Evolutionary conservation across 805 yeast genomes (phyloP).

Genomic region (Saccharomycopsis fibuligera): DNA sequence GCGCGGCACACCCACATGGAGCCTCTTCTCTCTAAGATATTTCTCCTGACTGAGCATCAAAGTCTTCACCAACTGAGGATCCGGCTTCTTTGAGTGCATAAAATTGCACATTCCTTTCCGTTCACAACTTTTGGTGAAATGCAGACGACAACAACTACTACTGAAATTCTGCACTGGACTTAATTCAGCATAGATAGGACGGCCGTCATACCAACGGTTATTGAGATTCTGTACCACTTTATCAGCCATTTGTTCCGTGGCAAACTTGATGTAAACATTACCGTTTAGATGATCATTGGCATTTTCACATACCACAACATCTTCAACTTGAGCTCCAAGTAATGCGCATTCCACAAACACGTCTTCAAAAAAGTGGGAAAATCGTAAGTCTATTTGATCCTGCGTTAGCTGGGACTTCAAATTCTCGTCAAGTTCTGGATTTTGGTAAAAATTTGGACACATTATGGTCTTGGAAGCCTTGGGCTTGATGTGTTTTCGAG

Average conservation of each 20-base stretch:
- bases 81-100: conserved; percentile 67
- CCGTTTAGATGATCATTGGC: conserved; percentile 79
- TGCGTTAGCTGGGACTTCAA: conserved; percentile 25
- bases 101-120: conserved; percentile 84
- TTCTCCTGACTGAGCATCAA: conserved; percentile 38
- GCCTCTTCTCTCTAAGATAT: conserved; percentile 7
- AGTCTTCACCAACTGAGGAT: conserved; percentile 34
- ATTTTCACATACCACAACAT: conserved; percentile 75
- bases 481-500: conserved; percentile 67
- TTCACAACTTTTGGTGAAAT: conserved; percentile 56
- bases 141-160: conserved; percentile 72
- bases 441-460: conserved; percentile 57
- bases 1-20: no score
- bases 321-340: conserved; percentile 44
- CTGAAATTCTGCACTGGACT: conserved; percentile 66
- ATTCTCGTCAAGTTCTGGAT: conserved; percentile 33
- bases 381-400: conserved; percentile 37
- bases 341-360: conserved; percentile 54
- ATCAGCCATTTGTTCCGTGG: conserved; percentile 49
- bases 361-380: conserved; percentile 66
- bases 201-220: conserved; percentile 71
- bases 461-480: conserved; percentile 56
- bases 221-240: conserved; percentile 57
- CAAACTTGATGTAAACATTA: conserved; percentile 69
- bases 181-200: conserved; percentile 75